Evolutionary conservation across 2,329 filamentous ascomycete species (phyloP).

Genomic region (Drechslera avenae): DNA sequence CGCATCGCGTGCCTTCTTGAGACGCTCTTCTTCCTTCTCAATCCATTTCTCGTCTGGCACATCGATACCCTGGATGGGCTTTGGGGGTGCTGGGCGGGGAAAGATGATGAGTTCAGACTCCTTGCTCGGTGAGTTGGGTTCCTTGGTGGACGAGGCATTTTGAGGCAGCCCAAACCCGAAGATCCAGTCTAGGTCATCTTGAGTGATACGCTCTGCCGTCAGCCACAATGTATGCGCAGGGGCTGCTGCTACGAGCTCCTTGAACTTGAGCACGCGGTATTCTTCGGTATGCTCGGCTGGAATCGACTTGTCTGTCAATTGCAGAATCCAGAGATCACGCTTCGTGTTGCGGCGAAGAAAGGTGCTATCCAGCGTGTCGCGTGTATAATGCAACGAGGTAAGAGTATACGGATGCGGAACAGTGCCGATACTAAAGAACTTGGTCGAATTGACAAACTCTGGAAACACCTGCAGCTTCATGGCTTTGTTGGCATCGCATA

Average conservation of each 20-base stretch:
- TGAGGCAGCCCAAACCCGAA: conserved; percentile 83
- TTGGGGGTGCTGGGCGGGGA: conserved; percentile 52
- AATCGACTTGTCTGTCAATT: conserved; percentile 72
- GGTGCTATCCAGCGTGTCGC: conserved; percentile 51
- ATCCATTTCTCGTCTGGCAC: conserved; percentile 60
- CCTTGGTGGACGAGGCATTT: conserved; percentile 57
- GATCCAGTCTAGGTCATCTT: conserved; percentile 81
- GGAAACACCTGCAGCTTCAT: conserved; percentile 70
- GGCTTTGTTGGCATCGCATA: conserved; percentile 67
- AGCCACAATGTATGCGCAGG: conserved; percentile 76
- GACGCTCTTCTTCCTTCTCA: conserved; percentile 59
- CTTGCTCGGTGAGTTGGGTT: conserved; percentile 63
- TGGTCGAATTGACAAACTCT: conserved; percentile 72
- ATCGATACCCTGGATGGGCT: conserved; percentile 57
- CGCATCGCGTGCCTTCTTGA: conserved; percentile 58
- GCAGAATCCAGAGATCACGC: conserved; percentile 79
- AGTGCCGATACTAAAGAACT: conserved; percentile 79
- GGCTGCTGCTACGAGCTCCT: conserved; percentile 75
- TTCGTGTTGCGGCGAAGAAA: conserved; percentile 63
- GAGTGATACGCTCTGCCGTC: conserved; percentile 67
- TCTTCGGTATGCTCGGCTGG: conserved; percentile 66
- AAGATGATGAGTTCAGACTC: conserved; percentile 58
- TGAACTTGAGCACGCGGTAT: conserved; percentile 73
- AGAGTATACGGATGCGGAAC: conserved; percentile 92
- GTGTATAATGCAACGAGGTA: conserved; percentile 66